phyloP scores from a whole-genome alignment of 1,284 basidiomycete species.

The Cutaneotrichosporon sp. region DNA sequence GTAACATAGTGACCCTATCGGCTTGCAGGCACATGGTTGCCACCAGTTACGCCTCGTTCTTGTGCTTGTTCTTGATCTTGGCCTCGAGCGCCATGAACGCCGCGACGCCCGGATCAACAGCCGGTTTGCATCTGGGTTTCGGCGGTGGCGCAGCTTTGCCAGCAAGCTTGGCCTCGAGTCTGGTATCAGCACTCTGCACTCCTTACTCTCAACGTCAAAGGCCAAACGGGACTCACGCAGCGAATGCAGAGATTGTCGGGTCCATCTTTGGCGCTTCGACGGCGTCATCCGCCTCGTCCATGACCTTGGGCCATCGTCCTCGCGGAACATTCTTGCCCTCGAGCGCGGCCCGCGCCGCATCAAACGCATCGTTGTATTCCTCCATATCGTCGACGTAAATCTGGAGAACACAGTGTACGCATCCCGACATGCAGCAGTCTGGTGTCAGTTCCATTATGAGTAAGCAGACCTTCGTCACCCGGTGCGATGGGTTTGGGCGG shows the following conservation, averaged over 20 bases:
- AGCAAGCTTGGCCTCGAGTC: slow-evolving; percentile 14
- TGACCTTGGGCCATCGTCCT: slow-evolving; percentile 64
- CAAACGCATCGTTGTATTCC: slow-evolving; percentile 63
- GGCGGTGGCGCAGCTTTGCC: neutral
- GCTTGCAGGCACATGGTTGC: neutral
- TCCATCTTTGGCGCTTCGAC: slow-evolving; percentile 13
- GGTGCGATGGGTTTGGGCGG: slow-evolving; percentile 44
- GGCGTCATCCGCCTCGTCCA: slow-evolving; percentile 28
- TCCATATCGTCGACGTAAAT: slow-evolving; percentile 73
- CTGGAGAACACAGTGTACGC: slow-evolving; percentile 83
- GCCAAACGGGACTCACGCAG: slow-evolving; percentile 20
- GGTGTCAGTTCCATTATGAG: slow-evolving; percentile 7
- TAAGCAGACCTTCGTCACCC: slow-evolving; percentile 44
- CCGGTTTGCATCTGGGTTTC: slow-evolving; percentile 27
- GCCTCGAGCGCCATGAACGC: slow-evolving; percentile 36
- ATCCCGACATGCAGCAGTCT: slow-evolving; percentile 93
- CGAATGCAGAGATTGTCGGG: slow-evolving; percentile 25
- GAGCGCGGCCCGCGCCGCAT: slow-evolving; percentile 60
- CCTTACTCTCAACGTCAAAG: no score
- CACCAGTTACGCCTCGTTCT: neutral
- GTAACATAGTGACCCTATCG: no score
- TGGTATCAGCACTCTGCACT: slow-evolving; percentile 2
- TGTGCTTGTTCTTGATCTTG: slow-evolving; percentile 8
- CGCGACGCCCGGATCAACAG: slow-evolving; percentile 23
- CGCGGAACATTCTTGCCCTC: slow-evolving; percentile 58